These are phyloP conservation scores for Ceratocystis colombiana DNA, from an alignment of 2,329 filamentous ascomycete species.

Conservation along the genomic window DNA sequence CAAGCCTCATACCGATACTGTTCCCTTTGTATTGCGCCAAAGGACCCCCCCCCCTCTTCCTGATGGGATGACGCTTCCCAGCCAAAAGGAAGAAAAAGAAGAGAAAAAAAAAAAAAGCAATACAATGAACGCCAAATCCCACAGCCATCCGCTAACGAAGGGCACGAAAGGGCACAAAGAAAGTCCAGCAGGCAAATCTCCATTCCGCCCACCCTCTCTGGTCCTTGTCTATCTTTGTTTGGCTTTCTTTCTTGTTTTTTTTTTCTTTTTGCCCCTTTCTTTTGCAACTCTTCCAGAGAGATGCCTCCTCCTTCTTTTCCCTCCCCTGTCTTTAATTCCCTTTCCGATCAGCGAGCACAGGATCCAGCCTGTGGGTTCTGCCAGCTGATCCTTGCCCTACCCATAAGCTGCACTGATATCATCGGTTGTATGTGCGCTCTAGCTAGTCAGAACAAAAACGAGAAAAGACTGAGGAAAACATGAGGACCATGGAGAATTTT, in stretches of 20 bases:
- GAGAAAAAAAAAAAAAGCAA: not conserved
- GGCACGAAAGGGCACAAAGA: not conserved
- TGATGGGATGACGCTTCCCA: not conserved
- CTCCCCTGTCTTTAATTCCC: slow-evolving; percentile 3
- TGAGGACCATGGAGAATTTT: not conserved
- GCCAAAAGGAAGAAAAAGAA: not conserved
- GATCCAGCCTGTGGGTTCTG: not conserved
- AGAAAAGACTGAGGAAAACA: not conserved
- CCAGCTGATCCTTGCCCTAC: slow-evolving; percentile 2
- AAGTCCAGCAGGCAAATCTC: not conserved
- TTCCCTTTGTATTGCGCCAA: not conserved
- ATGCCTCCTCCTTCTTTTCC: not conserved
- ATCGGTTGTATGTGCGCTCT: slow-evolving; percentile 4
- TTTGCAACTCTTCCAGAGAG: not conserved
- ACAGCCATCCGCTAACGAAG: not conserved
- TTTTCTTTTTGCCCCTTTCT: not conserved
- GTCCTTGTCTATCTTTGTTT: not conserved
- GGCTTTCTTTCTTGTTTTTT: not conserved
- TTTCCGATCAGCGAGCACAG: not conserved
- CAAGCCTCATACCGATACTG: too few species aligned
- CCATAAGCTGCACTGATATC: slow-evolving; percentile 10
- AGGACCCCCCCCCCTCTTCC: too few species aligned
- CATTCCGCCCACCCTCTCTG: not conserved
- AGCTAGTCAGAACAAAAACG: not conserved
- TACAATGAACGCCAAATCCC: not conserved